Base-by-base conservation (phyloP, 257 asterid species). In the Scutellaria galericulata region DNA sequence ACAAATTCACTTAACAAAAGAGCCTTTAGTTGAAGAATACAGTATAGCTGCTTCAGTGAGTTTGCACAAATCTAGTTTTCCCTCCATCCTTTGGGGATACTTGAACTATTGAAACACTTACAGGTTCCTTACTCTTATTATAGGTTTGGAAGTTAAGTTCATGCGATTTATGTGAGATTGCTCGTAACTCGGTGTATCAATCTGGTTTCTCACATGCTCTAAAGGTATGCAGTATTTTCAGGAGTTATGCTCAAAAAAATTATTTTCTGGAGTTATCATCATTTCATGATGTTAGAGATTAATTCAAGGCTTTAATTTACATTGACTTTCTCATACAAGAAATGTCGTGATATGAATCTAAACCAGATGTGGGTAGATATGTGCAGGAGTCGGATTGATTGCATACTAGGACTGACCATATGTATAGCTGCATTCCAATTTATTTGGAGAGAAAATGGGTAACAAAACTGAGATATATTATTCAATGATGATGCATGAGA, bases 1-100 rank as follows among this genome's bases (percentile, higher is more conserved):
- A 64, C 99, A 94, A 82, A 94, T 94, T 69, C 99, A 94, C 88
- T 83, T 94, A 70, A 94, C 99, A 12, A 94, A 94, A 87, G 98
- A 94, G 82, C 96, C 99, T 57, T 86, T 94, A 52, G 99, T 94
- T 54, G 99, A 94, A 84, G 99, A 94, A 77, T 94, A 94, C 82
- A 94, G 99, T 80, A 91, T 94, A 74, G 99, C 99, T 58, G 98
- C 99, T 75, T 91, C 97, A 3, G 99, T 95, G 76, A 91, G 98
- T 78, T 60, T 31, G 53, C 75, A 8, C 52, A 15, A 41, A 55
- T 74, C 60, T 66, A 51, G 51, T 60, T 15, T 20, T 20, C 3
- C 64, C 39, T 75, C 20, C 5, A 31, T 31, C 7, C 51, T 57
- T 47, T 41, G 52, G 37, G 56, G 37, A 31, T 64, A 14, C 44